Evolutionary conservation across 2,329 filamentous ascomycete species (phyloP), one percentile per base, ranked within the genome.

Genomic region (Epichloe scottii): DNA sequence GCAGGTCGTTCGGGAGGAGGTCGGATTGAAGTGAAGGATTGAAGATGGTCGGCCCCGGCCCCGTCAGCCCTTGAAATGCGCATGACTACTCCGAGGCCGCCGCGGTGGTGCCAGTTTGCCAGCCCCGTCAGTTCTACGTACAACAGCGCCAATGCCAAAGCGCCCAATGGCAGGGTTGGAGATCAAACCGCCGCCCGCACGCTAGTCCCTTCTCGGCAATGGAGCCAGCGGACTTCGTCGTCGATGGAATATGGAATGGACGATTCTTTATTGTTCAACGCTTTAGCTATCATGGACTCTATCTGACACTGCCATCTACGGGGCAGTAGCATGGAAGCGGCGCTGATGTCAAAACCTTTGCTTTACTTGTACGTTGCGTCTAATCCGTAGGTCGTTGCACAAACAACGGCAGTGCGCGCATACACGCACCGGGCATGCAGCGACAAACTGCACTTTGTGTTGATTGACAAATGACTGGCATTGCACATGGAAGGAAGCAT

Each of bases 131-230:
- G 26, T 26, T 8, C 26, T 8, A 8, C 26, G 26, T 8, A 26
- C 6, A 2, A 26, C 26, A 26, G 26, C 2, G 26, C 26, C 7
- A 26, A 26, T 26, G 26, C 45, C 45, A 17, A 30, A 38, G 21
- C 45, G 34, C 15, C 46, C 46, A 48, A 39, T 48, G 46, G 35
- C 19, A 12, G 23, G 19, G 19, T 14, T 17, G 37, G 19, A 35
- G 17, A 11, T 37, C 7, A 43, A 51, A 51, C 44, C 43, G 40
- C 40, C 50, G 45, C 39, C 15, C 12, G 2, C 6, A 8, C 50
- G 45, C 49, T 51, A 51, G 44, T 51, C 38, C 39, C 5, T 34
- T 51, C 42, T 51, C 33, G 49, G 49, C 37, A 23, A 17, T 8
- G 48, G 21, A 5, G 40, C 3, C 33, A 40, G 17, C 26, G 26